These are phyloP conservation scores for Sporothrix sp. DNA, from an alignment of 2,329 filamentous ascomycete genomes.

Conservation along the genomic window DNA sequence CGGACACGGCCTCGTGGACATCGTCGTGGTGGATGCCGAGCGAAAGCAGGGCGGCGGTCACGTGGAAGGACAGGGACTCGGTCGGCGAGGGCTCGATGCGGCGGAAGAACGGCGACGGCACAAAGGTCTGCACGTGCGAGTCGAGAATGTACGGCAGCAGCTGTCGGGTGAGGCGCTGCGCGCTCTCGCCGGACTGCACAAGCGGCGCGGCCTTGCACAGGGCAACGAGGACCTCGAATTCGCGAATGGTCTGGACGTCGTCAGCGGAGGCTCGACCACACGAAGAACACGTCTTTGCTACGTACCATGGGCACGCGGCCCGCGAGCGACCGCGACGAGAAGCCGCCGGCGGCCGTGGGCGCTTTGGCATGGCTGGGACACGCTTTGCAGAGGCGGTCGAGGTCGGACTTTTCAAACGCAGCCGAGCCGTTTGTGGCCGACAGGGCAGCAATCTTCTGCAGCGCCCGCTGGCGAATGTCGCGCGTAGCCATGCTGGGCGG, in stretches of 20 bases:
- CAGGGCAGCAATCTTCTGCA: conserved; percentile 56
- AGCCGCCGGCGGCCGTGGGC: conserved; percentile 40
- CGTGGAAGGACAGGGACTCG: conserved; percentile 68
- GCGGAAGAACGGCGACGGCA: conserved; percentile 71
- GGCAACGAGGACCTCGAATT: conserved; percentile 85
- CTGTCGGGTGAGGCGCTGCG: conserved; percentile 68
- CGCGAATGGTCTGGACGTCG: conserved; percentile 59
- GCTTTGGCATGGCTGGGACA: conserved; percentile 38
- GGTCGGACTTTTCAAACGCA: conserved; percentile 52
- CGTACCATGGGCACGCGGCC: conserved; percentile 53
- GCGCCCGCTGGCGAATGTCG: conserved; percentile 51
- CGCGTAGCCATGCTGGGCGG: conserved; percentile 33
- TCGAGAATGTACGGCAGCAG: conserved; percentile 79
- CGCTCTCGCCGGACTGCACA: conserved; percentile 60
- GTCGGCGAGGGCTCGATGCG: conserved; percentile 80
- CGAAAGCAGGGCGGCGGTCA: conserved; percentile 72
- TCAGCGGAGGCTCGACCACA: not conserved
- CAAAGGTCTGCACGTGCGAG: conserved; percentile 68
- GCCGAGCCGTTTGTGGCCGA: conserved; percentile 45
- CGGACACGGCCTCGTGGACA: conserved; percentile 55
- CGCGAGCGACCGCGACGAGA: conserved; percentile 34
- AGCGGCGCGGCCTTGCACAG: conserved; percentile 82
- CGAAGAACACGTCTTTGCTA: not conserved
- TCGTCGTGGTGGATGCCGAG: conserved; percentile 64
- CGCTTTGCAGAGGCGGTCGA: conserved; percentile 51